Evolutionary conservation across 345 rosid species (phyloP), one percentile per base, ranked within the genome.

Genomic region (Populus ilicifolia): DNA sequence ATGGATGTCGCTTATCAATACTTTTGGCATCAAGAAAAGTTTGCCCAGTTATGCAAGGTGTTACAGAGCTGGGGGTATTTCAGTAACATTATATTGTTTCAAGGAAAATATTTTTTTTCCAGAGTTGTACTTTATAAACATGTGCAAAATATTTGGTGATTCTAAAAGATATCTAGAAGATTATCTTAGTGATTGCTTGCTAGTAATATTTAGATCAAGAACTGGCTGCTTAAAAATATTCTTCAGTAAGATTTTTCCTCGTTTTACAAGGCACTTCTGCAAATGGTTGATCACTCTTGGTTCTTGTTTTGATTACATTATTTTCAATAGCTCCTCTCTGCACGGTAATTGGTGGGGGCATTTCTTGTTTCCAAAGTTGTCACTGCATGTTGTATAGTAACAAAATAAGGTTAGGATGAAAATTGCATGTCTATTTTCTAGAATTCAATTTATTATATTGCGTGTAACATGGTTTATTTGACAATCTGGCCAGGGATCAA

Each of bases 401-500:
- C 10, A 23, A 43, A 43, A 27, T 44, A 11, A 8, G 56, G 18
- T 33, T 67, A n/a, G 33, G 20, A 69, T 29, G 59, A 25, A 1
- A 17, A 41, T 14, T 41, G 39, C 72, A 27, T 77, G 41, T 69
- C 27, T 35, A 1, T 27, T 71, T 29, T 38, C 25, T 59, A 11
- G 41, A 63, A 67, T 71, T 77, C 73, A 38, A 48, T 36, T 21
- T 44, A 11, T 62, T 27, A 2, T 62, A 74, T 72, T 73, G 17
- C 69, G 71, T 78, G 27, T 84, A 69, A 14, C 21, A 46, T 72
- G 50, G 59, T 78, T 61, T 77, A 2, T 56, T 27, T 70, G 76
- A 76, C 83, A 86, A 93, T 64, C 52, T 73, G 74, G 74, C 12
- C 30, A 80, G 61, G 76, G 81, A 48, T 65, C 88, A 44, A 75